Conservation (phyloP, 495 filamentous ascomycete species). For the Xylaria castorea region DNA sequence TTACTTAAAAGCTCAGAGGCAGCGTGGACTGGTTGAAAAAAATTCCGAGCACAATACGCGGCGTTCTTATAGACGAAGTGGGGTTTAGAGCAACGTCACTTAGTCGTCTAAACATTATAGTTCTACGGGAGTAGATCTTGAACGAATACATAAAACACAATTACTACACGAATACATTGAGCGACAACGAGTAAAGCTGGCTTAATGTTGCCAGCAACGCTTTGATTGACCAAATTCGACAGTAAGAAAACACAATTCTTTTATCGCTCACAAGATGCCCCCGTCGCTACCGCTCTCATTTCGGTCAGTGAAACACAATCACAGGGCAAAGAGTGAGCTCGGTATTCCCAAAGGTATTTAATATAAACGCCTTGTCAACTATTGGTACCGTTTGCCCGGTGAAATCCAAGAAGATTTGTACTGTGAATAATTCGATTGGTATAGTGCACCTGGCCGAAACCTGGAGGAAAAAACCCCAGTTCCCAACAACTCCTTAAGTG, state of each 20-base stretch:
- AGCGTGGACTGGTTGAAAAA: background rate
- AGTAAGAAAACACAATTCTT: background rate
- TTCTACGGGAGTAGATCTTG: slow-evolving; percentile 2
- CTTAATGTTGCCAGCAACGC: background rate
- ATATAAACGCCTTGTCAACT: background rate
- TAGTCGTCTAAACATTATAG: slow-evolving; percentile 5
- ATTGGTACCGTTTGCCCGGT: background rate
- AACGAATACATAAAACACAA: background rate
- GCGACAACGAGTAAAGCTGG: background rate
- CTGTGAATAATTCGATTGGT: slow-evolving; percentile 18
- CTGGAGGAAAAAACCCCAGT: background rate
- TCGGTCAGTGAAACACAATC: background rate
- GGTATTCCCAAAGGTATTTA: background rate
- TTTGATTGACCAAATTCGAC: background rate
- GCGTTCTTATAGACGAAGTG: slow-evolving; percentile 11
- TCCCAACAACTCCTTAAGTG: slow-evolving; percentile 9
- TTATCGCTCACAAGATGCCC: background rate
- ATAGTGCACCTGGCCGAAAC: slow-evolving; percentile 21
- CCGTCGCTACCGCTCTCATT: background rate
- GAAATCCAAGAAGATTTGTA: slow-evolving; percentile 6
- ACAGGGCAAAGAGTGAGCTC: background rate
- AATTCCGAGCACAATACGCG: background rate
- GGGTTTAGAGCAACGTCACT: slow-evolving; percentile 21
- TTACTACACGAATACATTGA: background rate
- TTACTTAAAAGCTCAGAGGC: background rate